These are phyloP conservation scores for Brassica hybrid DNA, from an alignment of 441 rosid species.

Conservation along the genomic window DNA sequence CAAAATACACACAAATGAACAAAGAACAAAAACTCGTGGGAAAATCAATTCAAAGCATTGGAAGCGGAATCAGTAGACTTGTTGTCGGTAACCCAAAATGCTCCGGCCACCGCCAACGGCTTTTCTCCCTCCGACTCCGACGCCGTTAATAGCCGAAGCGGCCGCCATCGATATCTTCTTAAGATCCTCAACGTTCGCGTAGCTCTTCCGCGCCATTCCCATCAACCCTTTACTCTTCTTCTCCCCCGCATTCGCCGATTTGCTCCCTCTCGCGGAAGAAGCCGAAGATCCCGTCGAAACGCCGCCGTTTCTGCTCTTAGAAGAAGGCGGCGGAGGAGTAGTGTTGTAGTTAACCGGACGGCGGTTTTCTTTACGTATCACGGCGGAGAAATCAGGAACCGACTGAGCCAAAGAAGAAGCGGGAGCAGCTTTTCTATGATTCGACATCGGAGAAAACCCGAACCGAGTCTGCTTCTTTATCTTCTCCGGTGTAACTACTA, in stretches of 20 bases:
- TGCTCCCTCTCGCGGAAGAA: constrained; percentile 56
- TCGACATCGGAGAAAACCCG: constrained; percentile 44
- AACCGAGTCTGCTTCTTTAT: constrained; percentile 53
- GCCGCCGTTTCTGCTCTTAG: constrained; percentile 43
- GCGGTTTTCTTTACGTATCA: constrained; percentile 73
- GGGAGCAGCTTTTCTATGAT: constrained; percentile 43
- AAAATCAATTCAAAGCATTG: constrained; percentile 4
- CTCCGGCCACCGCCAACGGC: constrained; percentile 47
- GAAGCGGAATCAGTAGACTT: constrained; percentile 37
- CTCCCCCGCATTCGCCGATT: constrained; percentile 75
- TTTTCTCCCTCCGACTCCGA: constrained; percentile 38
- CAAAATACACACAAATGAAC: constrained; percentile 4
- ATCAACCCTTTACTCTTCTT: constrained; percentile 56
- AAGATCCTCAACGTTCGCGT: constrained; percentile 68
- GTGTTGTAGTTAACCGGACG: constrained; percentile 48
- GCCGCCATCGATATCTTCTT: constrained; percentile 67
- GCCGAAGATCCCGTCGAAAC: constrained; percentile 35
- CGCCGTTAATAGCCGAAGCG: constrained; percentile 61
- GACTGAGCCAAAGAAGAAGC: constrained; percentile 71
- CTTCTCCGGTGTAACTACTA: constrained; percentile 33
- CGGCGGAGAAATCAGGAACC: constrained; percentile 77
- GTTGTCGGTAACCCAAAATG: constrained; percentile 59
- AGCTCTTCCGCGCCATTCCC: constrained; percentile 66
- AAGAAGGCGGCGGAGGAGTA: constrained; percentile 55
- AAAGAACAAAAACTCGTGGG: constrained; percentile 11